Evolutionary conservation across 106 monocot genomes (phyloP).

Genomic region (Chionographis japonica): DNA sequence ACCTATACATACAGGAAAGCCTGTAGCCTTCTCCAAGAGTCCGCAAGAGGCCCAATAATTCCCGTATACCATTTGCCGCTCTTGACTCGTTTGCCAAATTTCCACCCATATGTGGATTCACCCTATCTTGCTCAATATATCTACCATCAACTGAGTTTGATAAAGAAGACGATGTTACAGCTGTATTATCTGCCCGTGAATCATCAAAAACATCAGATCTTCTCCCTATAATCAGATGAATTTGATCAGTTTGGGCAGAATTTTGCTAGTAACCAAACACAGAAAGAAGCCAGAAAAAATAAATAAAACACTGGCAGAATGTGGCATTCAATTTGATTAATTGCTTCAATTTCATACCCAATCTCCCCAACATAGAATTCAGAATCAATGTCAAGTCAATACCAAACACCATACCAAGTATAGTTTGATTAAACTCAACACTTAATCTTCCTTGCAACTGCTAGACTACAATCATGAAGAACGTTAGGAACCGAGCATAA

Average conservation of each 20-base stretch:
- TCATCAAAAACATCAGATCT: slow-evolving; percentile 45
- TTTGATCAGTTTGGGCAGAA: background rate
- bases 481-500: too few species aligned
- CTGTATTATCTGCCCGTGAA: slow-evolving; percentile 35
- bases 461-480: too few species aligned
- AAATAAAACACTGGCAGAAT: too few species aligned
- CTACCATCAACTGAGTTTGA: slow-evolving; percentile 45
- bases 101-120: slow-evolving; percentile 29
- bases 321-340: too few species aligned
- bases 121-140: slow-evolving; percentile 44
- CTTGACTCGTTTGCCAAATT: slow-evolving; percentile 29
- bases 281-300: too few species aligned
- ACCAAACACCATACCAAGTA: too few species aligned
- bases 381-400: too few species aligned
- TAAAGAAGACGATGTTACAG: slow-evolving; percentile 45
- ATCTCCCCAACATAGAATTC: too few species aligned
- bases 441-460: too few species aligned
- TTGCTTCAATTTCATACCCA: too few species aligned
- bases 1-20: slow-evolving; percentile 78
- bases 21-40: slow-evolving; percentile 84
- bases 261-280: background rate
- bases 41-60: slow-evolving; percentile 72
- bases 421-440: too few species aligned
- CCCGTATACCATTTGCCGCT: slow-evolving; percentile 36
- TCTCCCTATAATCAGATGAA: slow-evolving; percentile 28